Evolutionary conservation across 306 rosid species (phyloP).

Genomic region (Castanopsis chinensis): DNA sequence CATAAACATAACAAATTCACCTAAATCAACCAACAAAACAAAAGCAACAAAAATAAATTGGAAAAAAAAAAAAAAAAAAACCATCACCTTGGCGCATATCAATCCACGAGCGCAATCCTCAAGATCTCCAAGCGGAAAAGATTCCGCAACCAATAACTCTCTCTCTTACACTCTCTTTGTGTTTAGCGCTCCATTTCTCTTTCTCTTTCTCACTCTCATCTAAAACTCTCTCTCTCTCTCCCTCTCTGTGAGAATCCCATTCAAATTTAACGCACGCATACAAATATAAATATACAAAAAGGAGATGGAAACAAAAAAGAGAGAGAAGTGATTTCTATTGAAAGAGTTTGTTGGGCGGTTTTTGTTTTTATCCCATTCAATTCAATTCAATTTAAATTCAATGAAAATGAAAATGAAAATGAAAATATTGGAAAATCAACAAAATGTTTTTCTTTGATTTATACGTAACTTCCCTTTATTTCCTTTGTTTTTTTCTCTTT

Average conservation of each 20-base stretch:
- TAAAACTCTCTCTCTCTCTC: neutral
- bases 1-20: neutral
- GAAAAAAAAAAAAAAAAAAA: too few species aligned
- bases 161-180: neutral
- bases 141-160: neutral
- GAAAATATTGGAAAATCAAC: neutral
- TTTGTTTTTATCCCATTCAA: slow-evolving; percentile 5
- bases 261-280: neutral
- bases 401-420: too few species aligned
- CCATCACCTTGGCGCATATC: neutral
- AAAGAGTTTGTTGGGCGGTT: neutral
- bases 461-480: neutral
- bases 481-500: neutral
- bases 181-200: neutral
- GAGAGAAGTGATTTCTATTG: neutral
- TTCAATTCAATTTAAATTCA: neutral
- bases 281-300: neutral
- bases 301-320: neutral
- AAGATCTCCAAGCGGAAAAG: neutral
- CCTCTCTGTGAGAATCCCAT: neutral
- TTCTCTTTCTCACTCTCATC: too few species aligned
- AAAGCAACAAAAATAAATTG: neutral
- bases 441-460: neutral
- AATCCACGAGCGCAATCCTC: neutral
- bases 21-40: neutral